Evolutionary conservation across 495 filamentous ascomycete genomes (phyloP), one percentile per base, ranked within the genome.

Genomic region (Collariella sp.): DNA sequence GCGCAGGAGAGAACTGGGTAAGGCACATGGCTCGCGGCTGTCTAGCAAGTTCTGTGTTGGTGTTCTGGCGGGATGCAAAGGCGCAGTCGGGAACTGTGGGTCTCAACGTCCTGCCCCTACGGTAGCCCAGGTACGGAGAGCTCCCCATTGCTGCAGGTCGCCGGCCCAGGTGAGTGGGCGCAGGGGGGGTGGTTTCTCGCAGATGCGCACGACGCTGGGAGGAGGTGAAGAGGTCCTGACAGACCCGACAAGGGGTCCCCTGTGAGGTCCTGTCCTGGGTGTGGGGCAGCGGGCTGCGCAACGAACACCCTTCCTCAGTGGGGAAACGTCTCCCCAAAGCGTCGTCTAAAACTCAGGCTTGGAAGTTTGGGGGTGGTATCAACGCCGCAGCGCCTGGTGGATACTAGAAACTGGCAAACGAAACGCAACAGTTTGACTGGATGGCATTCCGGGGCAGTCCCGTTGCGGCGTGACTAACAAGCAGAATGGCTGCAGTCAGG

Each of bases 1-100:
- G 64, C 62, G 64, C 64, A 67, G 64, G 59, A 41, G 52, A 22
- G 46, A 26, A 48, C 31, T 18, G 36, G 57, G 23, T 12, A 13
- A 22, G 18, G 43, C 57, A 59, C 51, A 45, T 57, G 46, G 20
- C 53, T 56, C 45, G 19, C 49, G 44, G 49, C 34, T 55, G 55
- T 46, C 47, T 63, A 49, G 43, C 50, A 9, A n/a, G n/a, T n/a
- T n/a, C n/a, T 34, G 12, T 22, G 5, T 49, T 49, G 44, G 50
- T 57, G 51, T 52, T 36, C 31, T 45, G 38, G 19, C 44, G 58
- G 58, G 42, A 49, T 55, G 54, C 49, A 47, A 57, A 54, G 61
- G 58, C 56, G 60, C 62, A 64, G 62, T 41, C 24, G 51, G 29
- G 29, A 22, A 41, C 42, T 42, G 50, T 42, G 49, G 24, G 48